Conservation (phyloP, 805 yeast genomes). For the Saturnispora gosingensis region DNA sequence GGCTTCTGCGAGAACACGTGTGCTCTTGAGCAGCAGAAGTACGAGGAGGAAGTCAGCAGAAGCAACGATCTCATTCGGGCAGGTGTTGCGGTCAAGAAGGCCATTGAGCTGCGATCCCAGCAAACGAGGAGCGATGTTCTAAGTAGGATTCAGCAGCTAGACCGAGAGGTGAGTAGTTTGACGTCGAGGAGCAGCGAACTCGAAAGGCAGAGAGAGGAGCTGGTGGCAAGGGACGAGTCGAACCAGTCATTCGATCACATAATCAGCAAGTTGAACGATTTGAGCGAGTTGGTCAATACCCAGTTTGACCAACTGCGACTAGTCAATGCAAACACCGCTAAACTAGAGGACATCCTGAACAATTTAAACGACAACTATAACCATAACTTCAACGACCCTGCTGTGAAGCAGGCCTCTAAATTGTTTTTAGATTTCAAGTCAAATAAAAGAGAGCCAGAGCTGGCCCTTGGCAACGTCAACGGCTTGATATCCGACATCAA, state of each 20-base stretch:
- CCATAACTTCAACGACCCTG: constrained; percentile 78
- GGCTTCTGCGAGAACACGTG: constrained; percentile 53
- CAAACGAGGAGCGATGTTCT: constrained; percentile 14
- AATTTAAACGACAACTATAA: constrained; percentile 54
- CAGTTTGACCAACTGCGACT: not conserved
- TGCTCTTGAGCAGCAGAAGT: constrained; percentile 36
- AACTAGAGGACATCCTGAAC: constrained; percentile 40
- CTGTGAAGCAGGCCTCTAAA: constrained; percentile 66
- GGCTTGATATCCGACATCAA: not conserved
- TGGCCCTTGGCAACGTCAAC: not conserved
- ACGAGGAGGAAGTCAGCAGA: constrained; percentile 16
- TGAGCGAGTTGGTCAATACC: constrained; percentile 12
- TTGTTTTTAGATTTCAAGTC: constrained; percentile 37
- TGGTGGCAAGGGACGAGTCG: not conserved
- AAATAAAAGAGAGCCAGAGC: not conserved
- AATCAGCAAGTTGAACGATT: constrained; percentile 6
- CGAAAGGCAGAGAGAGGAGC: constrained; percentile 1
- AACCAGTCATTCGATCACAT: constrained; percentile 1
- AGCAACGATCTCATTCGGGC: constrained; percentile 17
- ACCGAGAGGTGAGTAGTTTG: not conserved
- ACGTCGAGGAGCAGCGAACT: constrained; percentile 23
- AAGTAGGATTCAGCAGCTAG: constrained; percentile 11
- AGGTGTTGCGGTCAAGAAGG: constrained; percentile 30
- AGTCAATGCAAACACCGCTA: not conserved
- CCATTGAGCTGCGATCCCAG: constrained; percentile 25